Percentiles rank a stretch among this genome's conserved stretches.
These are phyloP conservation scores for Microdochium trichocladiopsis DNA, from an alignment of 2,329 filamentous ascomycete genomes.

Conservation along the genomic window DNA sequence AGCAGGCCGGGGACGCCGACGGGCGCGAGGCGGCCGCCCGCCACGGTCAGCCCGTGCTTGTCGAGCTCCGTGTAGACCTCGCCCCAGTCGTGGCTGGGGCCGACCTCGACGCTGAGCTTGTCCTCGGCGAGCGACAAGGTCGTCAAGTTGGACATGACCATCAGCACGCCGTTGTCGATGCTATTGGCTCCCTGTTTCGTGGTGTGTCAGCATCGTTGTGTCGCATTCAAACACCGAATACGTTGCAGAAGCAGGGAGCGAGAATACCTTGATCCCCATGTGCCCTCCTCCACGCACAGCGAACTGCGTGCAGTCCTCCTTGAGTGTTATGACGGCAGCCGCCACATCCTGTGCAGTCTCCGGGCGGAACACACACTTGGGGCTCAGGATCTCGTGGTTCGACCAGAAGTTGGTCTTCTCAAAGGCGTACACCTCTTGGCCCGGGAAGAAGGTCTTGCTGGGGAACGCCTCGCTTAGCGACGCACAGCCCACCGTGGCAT, in stretches of 20 bases:
- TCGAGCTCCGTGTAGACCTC: conserved; percentile 7
- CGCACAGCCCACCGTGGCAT: conserved; percentile 1
- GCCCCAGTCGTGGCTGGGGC: conserved; percentile 6
- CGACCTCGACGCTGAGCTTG: conserved; percentile 4
- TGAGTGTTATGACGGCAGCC: conserved; percentile 12
- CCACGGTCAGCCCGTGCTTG: conserved; percentile 21
- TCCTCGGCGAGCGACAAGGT: conserved; percentile 17
- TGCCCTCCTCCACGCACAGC: conserved; percentile 23
- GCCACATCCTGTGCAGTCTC: conserved; percentile 15
- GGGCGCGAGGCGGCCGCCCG: conserved; percentile 28
- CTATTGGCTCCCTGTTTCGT: conserved; percentile 2
- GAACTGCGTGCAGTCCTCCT: conserved; percentile 14
- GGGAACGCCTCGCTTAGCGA: conserved; percentile 4
- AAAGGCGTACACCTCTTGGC: conserved; percentile 17
- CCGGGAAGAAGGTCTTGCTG: conserved; percentile 13
- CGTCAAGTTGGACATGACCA: conserved; percentile 3
- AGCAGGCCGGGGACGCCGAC: conserved; percentile 30
- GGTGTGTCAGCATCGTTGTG: conserved; percentile 1
- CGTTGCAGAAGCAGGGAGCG: background rate
- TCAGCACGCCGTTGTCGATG: conserved; percentile 3
- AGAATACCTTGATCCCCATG: conserved; percentile 19
- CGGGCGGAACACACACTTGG: conserved; percentile 24
- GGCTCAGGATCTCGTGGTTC: conserved; percentile 23
- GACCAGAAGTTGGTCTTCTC: conserved; percentile 25
- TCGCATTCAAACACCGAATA: background rate